Conservation (phyloP, 345 rosid species). For the Kandelia obovata region DNA sequence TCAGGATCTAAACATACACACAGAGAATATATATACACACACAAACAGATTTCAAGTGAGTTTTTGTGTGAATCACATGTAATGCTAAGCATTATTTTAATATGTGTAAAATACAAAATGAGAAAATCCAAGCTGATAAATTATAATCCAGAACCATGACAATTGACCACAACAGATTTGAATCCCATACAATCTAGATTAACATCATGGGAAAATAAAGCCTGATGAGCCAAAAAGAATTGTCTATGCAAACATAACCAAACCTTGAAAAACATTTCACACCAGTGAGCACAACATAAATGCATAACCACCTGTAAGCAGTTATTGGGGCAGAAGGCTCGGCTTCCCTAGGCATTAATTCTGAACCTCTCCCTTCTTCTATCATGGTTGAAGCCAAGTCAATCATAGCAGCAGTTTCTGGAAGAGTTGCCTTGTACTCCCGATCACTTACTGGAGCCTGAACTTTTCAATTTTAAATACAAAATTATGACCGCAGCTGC, state of each 20-base stretch:
- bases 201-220: neutral
- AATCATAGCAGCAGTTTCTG: conserved; percentile 87
- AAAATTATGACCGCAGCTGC: conserved; percentile 22
- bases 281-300: neutral
- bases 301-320: conserved; percentile 60
- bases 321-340: conserved; percentile 78
- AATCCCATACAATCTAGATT: neutral
- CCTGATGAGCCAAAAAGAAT: neutral
- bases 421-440: conserved; percentile 89
- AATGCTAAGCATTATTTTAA: too few species aligned
- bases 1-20: too few species aligned
- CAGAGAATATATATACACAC: too few species aligned
- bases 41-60: too few species aligned
- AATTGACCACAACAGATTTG: neutral
- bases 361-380: conserved; percentile 73
- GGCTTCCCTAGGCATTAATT: conserved; percentile 87
- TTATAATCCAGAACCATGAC: neutral
- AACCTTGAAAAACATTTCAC: neutral
- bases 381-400: conserved; percentile 92
- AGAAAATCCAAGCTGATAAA: too few species aligned
- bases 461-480: conserved; percentile 27
- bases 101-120: too few species aligned
- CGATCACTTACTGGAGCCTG: conserved; percentile 98
- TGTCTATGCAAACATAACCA: neutral
- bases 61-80: too few species aligned